A percentile compares a stretch with the other conserved stretches of the same genome.
Conservation (phyloP, 805 yeast genomes). For the Wickerhamiella allomyrinae region DNA sequence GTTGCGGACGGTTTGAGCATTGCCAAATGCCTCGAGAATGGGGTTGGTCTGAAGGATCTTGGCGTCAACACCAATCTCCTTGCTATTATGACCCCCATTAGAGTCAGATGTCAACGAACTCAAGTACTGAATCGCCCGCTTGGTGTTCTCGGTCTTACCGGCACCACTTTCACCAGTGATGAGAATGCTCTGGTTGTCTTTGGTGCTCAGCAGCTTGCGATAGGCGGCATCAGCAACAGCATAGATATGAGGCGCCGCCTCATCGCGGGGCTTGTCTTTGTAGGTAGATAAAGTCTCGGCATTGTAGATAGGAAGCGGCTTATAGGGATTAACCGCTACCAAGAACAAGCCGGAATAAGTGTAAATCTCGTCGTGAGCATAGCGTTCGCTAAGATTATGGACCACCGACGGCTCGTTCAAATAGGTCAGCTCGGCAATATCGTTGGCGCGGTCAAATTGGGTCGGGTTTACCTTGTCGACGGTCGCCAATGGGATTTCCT, state of each 20-base stretch:
- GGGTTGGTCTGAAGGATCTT: constrained; percentile 91
- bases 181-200: constrained; percentile 71
- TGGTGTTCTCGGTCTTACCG: constrained; percentile 95
- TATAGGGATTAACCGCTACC: constrained; percentile 92
- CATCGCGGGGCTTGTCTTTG: constrained; percentile 33
- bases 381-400: constrained; percentile 65
- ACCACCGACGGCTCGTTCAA: constrained; percentile 94
- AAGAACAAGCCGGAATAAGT: constrained; percentile 91
- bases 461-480: constrained; percentile 70
- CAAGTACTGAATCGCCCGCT: constrained; percentile 81
- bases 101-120: constrained; percentile 48
- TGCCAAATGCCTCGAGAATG: constrained; percentile 89
- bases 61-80: constrained; percentile 44
- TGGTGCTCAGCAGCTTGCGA: constrained; percentile 52
- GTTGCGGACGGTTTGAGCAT: constrained; percentile 88
- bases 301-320: constrained; percentile 55
- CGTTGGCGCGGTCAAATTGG: constrained; percentile 79
- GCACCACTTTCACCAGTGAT: constrained; percentile 99
- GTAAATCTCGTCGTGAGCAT: constrained; percentile 63
- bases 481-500: constrained; percentile 27
- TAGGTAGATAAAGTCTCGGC: constrained; percentile 42
- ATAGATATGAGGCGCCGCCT: constrained; percentile 72
- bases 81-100: constrained; percentile 14
- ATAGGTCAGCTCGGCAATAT: constrained; percentile 91
- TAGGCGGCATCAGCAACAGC: constrained; percentile 82